Evolutionary conservation across 352 stramenopile genomes (phyloP).

Genomic region (Blastocystis sp.): DNA sequence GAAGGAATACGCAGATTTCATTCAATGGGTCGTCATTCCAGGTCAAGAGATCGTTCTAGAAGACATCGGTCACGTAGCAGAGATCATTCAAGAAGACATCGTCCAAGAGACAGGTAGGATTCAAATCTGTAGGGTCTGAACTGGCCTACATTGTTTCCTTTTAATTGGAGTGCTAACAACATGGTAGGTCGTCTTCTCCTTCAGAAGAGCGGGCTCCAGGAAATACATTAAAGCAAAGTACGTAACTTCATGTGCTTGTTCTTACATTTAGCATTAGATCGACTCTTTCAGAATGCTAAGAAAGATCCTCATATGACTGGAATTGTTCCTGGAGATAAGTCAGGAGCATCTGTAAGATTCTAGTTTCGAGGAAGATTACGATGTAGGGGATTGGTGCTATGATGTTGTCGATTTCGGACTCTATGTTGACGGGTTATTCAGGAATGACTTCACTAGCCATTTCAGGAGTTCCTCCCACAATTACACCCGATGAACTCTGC

Average conservation of each 20-base stretch:
- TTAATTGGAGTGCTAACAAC: background rate
- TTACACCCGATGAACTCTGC: conserved; percentile 56
- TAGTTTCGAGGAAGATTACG: background rate
- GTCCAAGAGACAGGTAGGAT: background rate
- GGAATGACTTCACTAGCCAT: conserved; percentile 50
- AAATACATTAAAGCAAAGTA: conserved; percentile 58
- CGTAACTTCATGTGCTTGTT: background rate
- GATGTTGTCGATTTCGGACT: conserved; percentile 52
- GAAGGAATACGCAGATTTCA: background rate
- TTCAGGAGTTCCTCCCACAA: conserved; percentile 37
- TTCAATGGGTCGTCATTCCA: conserved; percentile 43
- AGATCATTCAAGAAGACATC: background rate
- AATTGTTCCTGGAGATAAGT: conserved; percentile 53
- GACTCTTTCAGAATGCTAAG: conserved; percentile 24
- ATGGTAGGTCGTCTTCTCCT: conserved; percentile 31
- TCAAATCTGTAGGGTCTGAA: background rate
- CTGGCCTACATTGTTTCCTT: background rate
- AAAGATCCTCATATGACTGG: conserved; percentile 57
- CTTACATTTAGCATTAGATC: conserved; percentile 28
- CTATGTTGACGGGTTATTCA: background rate
- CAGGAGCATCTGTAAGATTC: conserved; percentile 14
- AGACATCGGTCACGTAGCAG: conserved; percentile 45
- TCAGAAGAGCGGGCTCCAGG: conserved; percentile 9
- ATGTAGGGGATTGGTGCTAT: conserved; percentile 28
- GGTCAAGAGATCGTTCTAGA: conserved; percentile 35